Evolutionary conservation across 352 stramenopile species (phyloP), one percentile per base, ranked within the genome.

Genomic region (Pythium scleroteichum): DNA sequence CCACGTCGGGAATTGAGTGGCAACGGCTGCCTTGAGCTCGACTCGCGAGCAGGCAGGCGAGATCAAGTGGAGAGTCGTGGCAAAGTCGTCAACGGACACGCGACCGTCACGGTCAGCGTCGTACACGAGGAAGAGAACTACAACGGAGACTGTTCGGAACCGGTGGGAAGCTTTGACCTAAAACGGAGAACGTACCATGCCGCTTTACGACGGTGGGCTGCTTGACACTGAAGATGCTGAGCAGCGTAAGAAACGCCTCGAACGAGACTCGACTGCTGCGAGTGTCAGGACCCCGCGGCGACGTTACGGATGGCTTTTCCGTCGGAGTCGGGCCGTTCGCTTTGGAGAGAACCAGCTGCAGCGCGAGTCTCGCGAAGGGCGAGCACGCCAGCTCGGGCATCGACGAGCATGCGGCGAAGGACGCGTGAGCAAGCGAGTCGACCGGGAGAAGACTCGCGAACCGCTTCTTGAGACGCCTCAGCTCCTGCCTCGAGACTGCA

Each of bases 111-210:
- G 35, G 8, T 78, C 69, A 17, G 41, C 41, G 16, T 85, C 76
- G 38, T 79, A 82, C 2, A 80, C 24, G 22, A 72, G 62, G 39
- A 82, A 85, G 1, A 85, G 26, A 13, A 79, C 76, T 85, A 24
- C 39, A 35, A 20, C 19, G 20, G 32, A n/a, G 27, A 3, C 22
- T 3, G 23, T 23, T 10, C 24, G 16, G 13, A n/a, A 44, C 6
- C 38, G 4, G 16, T 20, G 5, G 3, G 5, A 35, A 44, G 16
- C 6, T n/a, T 20, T 44, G 38, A 17, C 5, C 16, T n/a, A 44
- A 19, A n/a, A 6, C 38, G 16, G 38, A 8, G 7, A 24, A 39
- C 46, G 1, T 20, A 62, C 54, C 54, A 20, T 60, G 57, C 17
- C 66, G 66, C 38, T 82, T 85, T 32, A 70, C 4, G 3, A 59